Conservation (phyloP, 371 early-diverging fungal genomes). For the Syncephalastrum monosporum region DNA sequence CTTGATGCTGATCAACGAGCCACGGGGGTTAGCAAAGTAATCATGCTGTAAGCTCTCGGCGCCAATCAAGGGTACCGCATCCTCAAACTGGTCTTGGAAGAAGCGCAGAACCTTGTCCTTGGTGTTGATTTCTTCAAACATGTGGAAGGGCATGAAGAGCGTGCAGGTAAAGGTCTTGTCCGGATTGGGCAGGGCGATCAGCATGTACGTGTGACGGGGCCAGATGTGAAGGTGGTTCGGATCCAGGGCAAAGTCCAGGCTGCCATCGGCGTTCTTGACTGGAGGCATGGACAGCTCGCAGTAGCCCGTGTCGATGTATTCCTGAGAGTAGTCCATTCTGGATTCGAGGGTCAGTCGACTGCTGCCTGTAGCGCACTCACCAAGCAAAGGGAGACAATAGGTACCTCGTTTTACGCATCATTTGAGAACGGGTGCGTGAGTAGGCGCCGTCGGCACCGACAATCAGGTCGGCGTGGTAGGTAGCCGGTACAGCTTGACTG, state of each 20-base stretch:
- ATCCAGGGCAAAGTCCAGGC: slow-evolving; percentile 77
- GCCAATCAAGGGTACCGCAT: slow-evolving; percentile 83
- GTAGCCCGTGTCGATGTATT: slow-evolving; percentile 90
- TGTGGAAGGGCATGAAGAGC: slow-evolving; percentile 89
- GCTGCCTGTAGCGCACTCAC: too few species aligned
- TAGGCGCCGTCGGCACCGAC: slow-evolving; percentile 97
- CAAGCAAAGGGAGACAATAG: too few species aligned
- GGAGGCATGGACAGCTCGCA: slow-evolving; percentile 87
- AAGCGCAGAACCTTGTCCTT: slow-evolving; percentile 67
- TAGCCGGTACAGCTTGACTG: slow-evolving; percentile 17
- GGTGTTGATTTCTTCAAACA: slow-evolving; percentile 80
- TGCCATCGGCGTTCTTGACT: slow-evolving; percentile 36
- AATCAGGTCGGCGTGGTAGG: slow-evolving; percentile 71
- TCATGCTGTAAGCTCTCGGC: slow-evolving; percentile 63
- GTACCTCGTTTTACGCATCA: slow-evolving; percentile 73
- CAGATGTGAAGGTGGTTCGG: slow-evolving; percentile 96
- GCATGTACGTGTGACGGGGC: slow-evolving; percentile 94
- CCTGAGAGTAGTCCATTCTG: slow-evolving; percentile 83
- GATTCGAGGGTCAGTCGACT: neutral
- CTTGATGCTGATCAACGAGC: slow-evolving; percentile 82
- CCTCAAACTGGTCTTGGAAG: slow-evolving; percentile 80
- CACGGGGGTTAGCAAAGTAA: slow-evolving; percentile 84
- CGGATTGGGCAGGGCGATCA: slow-evolving; percentile 94
- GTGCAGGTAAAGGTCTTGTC: slow-evolving; percentile 93
- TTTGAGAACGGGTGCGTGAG: slow-evolving; percentile 73